Percentiles rank a stretch among this genome's conserved stretches.
Conservation (phyloP, 108 stramenopile species). For the Chaetoceros tenuissimus region DNA sequence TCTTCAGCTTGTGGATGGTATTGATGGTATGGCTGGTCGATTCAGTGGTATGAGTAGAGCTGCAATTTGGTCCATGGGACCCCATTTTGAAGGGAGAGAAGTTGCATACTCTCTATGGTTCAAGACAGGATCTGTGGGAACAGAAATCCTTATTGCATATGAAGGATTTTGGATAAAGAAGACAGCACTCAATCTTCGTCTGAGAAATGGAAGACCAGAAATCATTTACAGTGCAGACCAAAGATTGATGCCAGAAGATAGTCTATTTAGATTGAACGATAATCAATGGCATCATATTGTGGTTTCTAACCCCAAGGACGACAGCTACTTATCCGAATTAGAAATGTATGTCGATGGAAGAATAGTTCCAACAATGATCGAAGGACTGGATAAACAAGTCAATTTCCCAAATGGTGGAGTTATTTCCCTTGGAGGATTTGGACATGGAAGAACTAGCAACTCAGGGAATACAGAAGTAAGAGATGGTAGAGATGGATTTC, state of each 20-base stretch:
- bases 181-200: neutral
- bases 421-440: neutral
- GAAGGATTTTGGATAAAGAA: neutral
- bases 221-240: neutral
- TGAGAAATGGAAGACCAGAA: neutral
- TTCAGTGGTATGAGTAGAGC: neutral
- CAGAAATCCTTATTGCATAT: neutral
- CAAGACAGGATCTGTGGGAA: neutral
- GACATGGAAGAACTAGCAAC: neutral
- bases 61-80: neutral
- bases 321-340: neutral
- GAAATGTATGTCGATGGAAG: neutral
- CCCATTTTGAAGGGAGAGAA: neutral
- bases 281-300: neutral
- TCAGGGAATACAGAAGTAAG: neutral
- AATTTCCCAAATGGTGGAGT: neutral
- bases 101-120: neutral
- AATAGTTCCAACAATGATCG: neutral
- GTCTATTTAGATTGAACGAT: neutral
- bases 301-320: neutral
- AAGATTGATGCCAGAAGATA: neutral
- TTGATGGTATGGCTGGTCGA: neutral
- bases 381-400: neutral
- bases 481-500: neutral
- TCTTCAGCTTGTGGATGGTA: neutral